A percentile compares a stretch with the other conserved stretches of the same genome.
Evolutionary conservation across 768 basidiomycete genomes (phyloP).

Genomic region (Polyporus arcularius): DNA sequence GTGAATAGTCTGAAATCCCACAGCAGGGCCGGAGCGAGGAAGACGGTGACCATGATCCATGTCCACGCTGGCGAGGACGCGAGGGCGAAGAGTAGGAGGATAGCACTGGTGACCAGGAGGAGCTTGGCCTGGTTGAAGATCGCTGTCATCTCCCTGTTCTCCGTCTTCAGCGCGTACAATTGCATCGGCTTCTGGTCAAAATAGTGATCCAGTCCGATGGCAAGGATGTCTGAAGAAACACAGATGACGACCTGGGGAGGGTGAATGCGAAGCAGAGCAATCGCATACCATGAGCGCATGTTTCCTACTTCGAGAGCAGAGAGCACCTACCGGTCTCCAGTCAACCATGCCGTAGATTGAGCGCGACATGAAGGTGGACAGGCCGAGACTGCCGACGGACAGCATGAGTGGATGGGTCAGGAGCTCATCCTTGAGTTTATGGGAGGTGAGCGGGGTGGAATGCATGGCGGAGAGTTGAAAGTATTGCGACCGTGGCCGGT

Average conservation of each 20-base stretch:
- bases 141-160: neutral
- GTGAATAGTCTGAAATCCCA: constrained; percentile 7
- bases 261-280: neutral
- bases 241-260: constrained; percentile 2
- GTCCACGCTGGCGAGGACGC: neutral
- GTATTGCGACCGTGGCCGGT: neutral
- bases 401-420: constrained; percentile 7
- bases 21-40: constrained; percentile 4
- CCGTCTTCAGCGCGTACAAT: neutral
- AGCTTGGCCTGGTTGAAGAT: constrained; percentile 4
- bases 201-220: constrained; percentile 9
- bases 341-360: constrained; percentile 7
- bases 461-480: neutral
- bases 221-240: constrained; percentile 3
- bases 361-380: constrained; percentile 7
- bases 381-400: constrained; percentile 3
- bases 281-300: neutral
- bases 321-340: constrained; percentile 8
- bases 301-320: neutral
- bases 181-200: constrained; percentile 2
- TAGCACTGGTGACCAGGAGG: neutral
- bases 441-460: neutral
- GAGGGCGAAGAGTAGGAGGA: constrained; percentile 2
- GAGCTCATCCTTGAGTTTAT: constrained; percentile 5
- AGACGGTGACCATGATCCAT: neutral